A percentile compares a stretch with the other conserved stretches of the same genome.
These are phyloP conservation scores for Euphorbia celastroides DNA, from an alignment of 441 rosid genomes.

Conservation along the genomic window DNA sequence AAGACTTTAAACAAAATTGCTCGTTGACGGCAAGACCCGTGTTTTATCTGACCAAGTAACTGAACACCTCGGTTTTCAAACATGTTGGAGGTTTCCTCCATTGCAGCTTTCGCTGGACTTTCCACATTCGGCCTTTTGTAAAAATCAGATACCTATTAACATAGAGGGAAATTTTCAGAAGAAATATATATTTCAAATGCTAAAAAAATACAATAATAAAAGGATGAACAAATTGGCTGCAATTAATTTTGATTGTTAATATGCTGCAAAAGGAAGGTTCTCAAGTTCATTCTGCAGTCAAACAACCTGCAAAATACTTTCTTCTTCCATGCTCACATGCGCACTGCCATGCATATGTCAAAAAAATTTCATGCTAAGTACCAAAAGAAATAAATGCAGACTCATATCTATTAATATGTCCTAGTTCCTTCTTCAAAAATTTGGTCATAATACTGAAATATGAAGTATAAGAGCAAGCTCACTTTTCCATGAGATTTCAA, in stretches of 20 bases:
- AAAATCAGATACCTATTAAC: constrained; percentile 78
- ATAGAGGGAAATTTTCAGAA: constrained; percentile 13
- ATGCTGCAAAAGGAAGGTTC: constrained; percentile 4
- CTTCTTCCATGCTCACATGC: not conserved
- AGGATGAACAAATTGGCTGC: not conserved
- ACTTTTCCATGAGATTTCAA: not conserved
- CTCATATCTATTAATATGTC: not conserved
- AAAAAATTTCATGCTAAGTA: not conserved
- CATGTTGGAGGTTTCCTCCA: constrained; percentile 67
- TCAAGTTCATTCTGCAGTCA: not conserved
- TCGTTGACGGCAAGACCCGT: constrained; percentile 93
- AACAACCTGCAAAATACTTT: not conserved
- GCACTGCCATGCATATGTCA: not conserved
- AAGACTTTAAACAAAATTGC: constrained; percentile 93
- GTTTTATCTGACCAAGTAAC: constrained; percentile 89
- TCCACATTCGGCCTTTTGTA: constrained; percentile 71
- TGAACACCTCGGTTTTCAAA: constrained; percentile 74
- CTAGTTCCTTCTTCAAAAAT: not conserved
- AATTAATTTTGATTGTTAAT: not conserved
- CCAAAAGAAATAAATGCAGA: not conserved
- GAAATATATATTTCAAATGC: constrained; percentile 10
- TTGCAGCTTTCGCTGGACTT: constrained; percentile 83
- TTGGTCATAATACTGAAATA: not conserved
- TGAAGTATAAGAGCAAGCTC: not conserved
- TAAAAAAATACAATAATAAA: not conserved